A percentile compares a stretch with the other conserved stretches of the same genome.
These are phyloP conservation scores for Coemansia sp. DNA, from an alignment of 192 early-diverging fungal genomes.

Conservation along the genomic window DNA sequence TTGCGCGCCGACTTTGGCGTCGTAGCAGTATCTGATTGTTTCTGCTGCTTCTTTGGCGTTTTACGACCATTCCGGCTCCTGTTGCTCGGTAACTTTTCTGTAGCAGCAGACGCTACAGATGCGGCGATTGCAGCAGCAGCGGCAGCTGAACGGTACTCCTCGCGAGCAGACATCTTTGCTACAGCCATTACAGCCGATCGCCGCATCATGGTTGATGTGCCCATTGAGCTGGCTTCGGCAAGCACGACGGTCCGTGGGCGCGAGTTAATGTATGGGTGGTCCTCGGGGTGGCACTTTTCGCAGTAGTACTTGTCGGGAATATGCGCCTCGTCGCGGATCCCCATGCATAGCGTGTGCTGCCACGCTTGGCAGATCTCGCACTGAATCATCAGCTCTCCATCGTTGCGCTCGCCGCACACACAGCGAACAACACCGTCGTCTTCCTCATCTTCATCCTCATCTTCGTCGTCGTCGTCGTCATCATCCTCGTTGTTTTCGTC, in stretches of 20 bases:
- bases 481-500: slow-evolving; percentile 17
- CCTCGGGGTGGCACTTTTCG: slow-evolving; percentile 82
- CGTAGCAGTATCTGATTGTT: not conserved
- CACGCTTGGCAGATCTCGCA: slow-evolving; percentile 92
- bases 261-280: slow-evolving; percentile 67
- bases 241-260: slow-evolving; percentile 42
- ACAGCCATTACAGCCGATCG: slow-evolving; percentile 51
- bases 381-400: slow-evolving; percentile 84
- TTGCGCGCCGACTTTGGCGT: slow-evolving; percentile 1
- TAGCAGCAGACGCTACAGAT: slow-evolving; percentile 27
- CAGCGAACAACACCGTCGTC: slow-evolving; percentile 54
- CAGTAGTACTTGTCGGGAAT: slow-evolving; percentile 92
- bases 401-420: slow-evolving; percentile 55
- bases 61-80: slow-evolving; percentile 10
- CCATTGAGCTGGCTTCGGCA: slow-evolving; percentile 38
- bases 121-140: slow-evolving; percentile 45
- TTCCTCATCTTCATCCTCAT: slow-evolving; percentile 15
- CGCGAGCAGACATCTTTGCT: slow-evolving; percentile 49
- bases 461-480: slow-evolving; percentile 8
- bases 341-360: slow-evolving; percentile 95
- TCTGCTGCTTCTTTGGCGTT: slow-evolving; percentile 6
- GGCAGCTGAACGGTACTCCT: slow-evolving; percentile 39
- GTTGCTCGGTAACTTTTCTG: not conserved
- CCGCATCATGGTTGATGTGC: slow-evolving; percentile 50
- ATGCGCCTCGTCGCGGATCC: slow-evolving; percentile 68